A percentile compares a stretch with the other conserved stretches of the same genome.
These are phyloP conservation scores for Fraxinus ornus DNA, from an alignment of 305 asterid species.

Conservation along the genomic window DNA sequence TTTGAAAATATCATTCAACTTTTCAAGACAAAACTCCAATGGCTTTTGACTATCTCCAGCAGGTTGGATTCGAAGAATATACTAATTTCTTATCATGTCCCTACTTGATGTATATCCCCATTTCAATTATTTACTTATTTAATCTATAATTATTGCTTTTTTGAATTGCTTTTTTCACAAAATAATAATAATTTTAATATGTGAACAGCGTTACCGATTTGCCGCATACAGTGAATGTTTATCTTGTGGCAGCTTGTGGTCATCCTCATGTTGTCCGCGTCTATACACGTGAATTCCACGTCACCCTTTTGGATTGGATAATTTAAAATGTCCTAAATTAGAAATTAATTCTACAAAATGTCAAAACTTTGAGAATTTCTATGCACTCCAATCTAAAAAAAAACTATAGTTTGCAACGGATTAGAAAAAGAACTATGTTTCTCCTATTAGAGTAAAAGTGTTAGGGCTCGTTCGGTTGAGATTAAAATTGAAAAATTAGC, in stretches of 20 bases:
- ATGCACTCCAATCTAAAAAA: not conserved
- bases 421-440: not conserved
- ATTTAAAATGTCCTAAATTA: not conserved
- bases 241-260: not conserved
- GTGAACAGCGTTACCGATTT: not conserved
- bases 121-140: not conserved
- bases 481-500: no score
- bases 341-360: not conserved
- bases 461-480: no score
- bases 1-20: not conserved
- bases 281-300: constrained; percentile 10
- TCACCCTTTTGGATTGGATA: not conserved
- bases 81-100: not conserved
- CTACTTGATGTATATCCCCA: not conserved
- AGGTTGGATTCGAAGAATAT: not conserved
- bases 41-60: not conserved
- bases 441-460: not conserved
- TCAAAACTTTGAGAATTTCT: not conserved
- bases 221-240: constrained; percentile 13
- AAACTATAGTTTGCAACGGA: not conserved
- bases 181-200: not conserved
- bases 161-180: not conserved
- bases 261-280: not conserved
- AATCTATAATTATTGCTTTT: not conserved
- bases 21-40: not conserved